Base-by-base conservation (phyloP, 1,139 yeast genomes). In the Kazachstania sp. region DNA sequence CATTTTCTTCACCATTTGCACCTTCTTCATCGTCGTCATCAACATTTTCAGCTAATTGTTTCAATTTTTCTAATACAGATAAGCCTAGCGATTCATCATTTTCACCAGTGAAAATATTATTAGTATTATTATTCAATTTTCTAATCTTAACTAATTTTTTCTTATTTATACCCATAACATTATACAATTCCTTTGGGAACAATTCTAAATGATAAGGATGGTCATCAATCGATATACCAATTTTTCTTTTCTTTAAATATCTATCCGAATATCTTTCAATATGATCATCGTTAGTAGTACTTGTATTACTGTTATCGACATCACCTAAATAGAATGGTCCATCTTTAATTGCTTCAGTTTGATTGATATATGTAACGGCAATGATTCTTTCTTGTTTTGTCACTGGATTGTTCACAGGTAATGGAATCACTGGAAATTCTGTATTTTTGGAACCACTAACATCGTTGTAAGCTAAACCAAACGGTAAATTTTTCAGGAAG, bases 241-340 rank as follows among this genome's bases (percentile, higher is more conserved):
- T 75, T 58, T 78, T 82, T 49, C 86, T 77, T 53, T 79, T 81
- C 60, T 83, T 83, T 55, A 83, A 73, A 63, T 83, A 86, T 59
- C 72, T 74, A 63, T 86, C 95, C 3, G 88, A 77, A 60, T 83
- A 84, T 57, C 95, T 72, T 57, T 80, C 78, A 38, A 86, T 75
- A 0, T 87, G 87, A 60, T 83, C 77, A 48, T 71, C 45, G 35
- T 51, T 45, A 20, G 49, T 37, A 16, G 42, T 49, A 29, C 48
- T 48, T 23, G 48, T 41, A 16, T 38, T 46, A 1, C 46, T 44
- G 2, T 44, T 50, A 29, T 53, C 49, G n/a, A 53, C 52, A 50
- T 69, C 65, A 43, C 95, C 95, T 0, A 94, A 79, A 60, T 72
- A 84, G 52, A 88, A 83, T 0, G 95, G 86, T 0, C 95, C 90